Evolutionary conservation across 1,284 basidiomycete species (phyloP).

Genomic region (Irpex sp.): DNA sequence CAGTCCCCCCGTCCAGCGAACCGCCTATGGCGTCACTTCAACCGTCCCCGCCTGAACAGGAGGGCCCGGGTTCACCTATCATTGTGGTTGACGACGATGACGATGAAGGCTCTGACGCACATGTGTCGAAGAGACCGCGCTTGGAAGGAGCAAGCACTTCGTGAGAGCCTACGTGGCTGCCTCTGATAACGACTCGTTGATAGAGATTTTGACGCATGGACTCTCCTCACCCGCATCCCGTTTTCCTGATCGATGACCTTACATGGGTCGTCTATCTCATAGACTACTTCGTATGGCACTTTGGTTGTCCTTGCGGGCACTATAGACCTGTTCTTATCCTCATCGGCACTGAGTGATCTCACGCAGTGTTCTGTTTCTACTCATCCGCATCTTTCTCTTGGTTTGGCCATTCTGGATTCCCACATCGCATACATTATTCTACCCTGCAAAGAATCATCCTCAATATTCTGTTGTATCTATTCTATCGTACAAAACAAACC

Average conservation of each 20-base stretch:
- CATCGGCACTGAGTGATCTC: background rate
- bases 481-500: background rate
- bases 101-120: slow-evolving; percentile 40
- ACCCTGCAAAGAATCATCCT: background rate
- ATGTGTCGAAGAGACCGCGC: slow-evolving; percentile 49
- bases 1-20: slow-evolving; percentile 21
- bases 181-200: background rate
- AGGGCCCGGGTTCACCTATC: slow-evolving; percentile 37
- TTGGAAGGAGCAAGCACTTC: slow-evolving; percentile 22
- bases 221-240: background rate
- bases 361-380: background rate
- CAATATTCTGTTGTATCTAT: background rate
- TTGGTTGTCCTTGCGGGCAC: background rate
- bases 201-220: slow-evolving; percentile 1
- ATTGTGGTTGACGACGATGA: slow-evolving; percentile 55
- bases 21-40: slow-evolving; percentile 19
- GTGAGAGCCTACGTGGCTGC: background rate
- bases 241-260: background rate
- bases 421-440: background rate
- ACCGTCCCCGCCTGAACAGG: slow-evolving; percentile 37
- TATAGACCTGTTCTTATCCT: background rate
- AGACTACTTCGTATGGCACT: background rate
- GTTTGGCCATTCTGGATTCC: background rate
- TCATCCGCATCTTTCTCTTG: background rate
- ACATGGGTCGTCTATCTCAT: background rate